These are phyloP conservation scores for Akebia trifoliata DNA, from an alignment of 164 flowering plant species.

Conservation along the genomic window DNA sequence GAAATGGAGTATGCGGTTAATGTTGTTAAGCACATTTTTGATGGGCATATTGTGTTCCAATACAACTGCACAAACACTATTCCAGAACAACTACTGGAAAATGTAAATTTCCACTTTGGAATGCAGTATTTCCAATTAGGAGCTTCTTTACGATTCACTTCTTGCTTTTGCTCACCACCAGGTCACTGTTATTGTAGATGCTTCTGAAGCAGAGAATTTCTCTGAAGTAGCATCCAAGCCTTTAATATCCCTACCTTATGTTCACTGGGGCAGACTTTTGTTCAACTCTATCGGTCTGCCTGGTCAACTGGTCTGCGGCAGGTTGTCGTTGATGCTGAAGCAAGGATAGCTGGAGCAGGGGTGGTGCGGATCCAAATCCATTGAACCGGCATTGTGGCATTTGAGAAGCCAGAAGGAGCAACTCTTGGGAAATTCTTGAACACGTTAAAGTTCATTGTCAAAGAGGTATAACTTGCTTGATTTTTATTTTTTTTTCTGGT, in stretches of 20 bases:
- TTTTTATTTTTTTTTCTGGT: too few relatives aligned
- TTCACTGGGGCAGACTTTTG: constrained; percentile 89
- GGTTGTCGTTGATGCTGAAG: too few relatives aligned
- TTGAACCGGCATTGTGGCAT: too few relatives aligned
- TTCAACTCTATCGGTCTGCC: too few relatives aligned
- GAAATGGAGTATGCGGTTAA: constrained; percentile 98
- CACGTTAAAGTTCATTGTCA: constrained; percentile 64
- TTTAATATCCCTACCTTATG: constrained; percentile 84
- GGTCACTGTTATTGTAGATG: constrained; percentile 83
- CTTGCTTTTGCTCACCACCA: constrained; percentile 27
- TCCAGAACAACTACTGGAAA: constrained; percentile 87
- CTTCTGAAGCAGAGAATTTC: constrained; percentile 97
- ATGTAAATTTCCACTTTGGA: constrained; percentile 53
- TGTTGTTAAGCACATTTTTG: constrained; percentile 94
- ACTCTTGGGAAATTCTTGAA: constrained; percentile 88
- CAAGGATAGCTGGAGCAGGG: too few relatives aligned
- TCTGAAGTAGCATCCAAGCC: constrained; percentile 70
- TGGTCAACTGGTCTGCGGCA: too few relatives aligned
- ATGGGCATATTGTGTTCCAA: constrained; percentile 86
- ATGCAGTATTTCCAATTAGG: too few relatives aligned
- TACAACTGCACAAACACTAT: constrained; percentile 96
- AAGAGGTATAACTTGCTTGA: constrained; percentile 93
- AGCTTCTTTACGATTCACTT: not conserved
- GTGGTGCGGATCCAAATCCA: too few relatives aligned
- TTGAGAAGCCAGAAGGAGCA: constrained; percentile 85